phyloP scores from a whole-genome alignment of 305 asterid species.

The Fraxinus xanthoxyloides region DNA sequence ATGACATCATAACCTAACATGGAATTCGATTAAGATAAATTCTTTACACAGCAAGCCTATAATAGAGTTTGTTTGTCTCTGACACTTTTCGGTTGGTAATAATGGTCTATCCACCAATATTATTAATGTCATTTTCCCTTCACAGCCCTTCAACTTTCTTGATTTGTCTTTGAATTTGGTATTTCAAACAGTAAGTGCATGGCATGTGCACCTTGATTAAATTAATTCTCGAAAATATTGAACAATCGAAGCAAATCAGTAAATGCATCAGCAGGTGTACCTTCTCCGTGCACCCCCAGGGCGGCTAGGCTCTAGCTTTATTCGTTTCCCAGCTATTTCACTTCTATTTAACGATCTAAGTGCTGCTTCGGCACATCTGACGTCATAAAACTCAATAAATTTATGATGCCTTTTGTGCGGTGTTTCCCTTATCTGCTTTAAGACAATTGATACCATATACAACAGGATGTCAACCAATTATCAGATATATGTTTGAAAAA shows the following conservation, averaged over 20 bases:
- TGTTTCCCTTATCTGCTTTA: constrained; percentile 68
- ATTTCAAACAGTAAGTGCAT: not conserved
- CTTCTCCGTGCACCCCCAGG: constrained; percentile 81
- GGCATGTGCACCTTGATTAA: not conserved
- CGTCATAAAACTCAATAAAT: constrained; percentile 69
- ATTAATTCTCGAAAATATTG: not conserved
- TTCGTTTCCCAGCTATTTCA: constrained; percentile 78
- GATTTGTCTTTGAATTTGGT: not conserved
- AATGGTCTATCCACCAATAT: not conserved
- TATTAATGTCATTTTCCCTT: not conserved
- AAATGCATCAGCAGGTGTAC: constrained; percentile 32
- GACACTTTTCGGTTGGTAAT: not conserved
- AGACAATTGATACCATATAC: constrained; percentile 9
- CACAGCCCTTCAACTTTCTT: not conserved
- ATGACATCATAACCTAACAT: not conserved
- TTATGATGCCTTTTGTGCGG: constrained; percentile 70
- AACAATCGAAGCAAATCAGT: not conserved
- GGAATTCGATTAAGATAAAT: not conserved
- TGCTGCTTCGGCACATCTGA: constrained; percentile 73
- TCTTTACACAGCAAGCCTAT: not conserved
- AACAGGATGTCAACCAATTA: not conserved
- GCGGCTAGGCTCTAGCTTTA: constrained; percentile 76
- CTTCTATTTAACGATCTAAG: constrained; percentile 56
- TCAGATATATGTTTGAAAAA: not conserved
- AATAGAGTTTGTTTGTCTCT: not conserved